Evolutionary conservation across 306 rosid species (phyloP), one percentile per base, ranked within the genome.

Genomic region (Lathyrus tuberosus): DNA sequence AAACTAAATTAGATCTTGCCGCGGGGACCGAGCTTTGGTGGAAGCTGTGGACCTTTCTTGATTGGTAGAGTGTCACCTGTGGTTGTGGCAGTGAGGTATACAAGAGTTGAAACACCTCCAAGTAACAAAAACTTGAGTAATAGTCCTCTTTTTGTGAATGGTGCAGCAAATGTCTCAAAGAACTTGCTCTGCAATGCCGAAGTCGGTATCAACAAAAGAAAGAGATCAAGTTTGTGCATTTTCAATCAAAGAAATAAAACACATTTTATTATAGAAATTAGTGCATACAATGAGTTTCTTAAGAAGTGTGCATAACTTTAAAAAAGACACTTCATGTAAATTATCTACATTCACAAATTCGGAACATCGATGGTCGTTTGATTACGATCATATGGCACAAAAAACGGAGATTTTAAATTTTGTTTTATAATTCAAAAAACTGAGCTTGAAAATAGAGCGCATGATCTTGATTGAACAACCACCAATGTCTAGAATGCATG

Each of bases 161-260:
- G 99, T 54, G 95, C 99, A 15, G 95, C 96, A 86, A 94, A 91
- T 67, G 96, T 88, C 92, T 94, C 97, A 18, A 94, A 94, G 89
- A 94, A 94, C 76, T 94, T 94, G 96, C 95, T 91, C 99, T 94
- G 83, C 18, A 57, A 57, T 57, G 20, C 41, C 79, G 65, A 35
- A 59, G 53, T 76, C 24, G 73, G 53, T 46, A 12, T 61, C 66
- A 52, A 75, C 4, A 5, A 30, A 70, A 10, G 11, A 56, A 8
- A 17, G 68, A 28, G 17, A 24, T 28, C 18, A 13, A 28, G 62
- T 57, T 26, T 28, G 11, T 57, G 40, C 38, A 28, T 57, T 57
- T 57, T 26, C 62, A 52, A 18, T 18, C 57, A 4, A 18, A 49
- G 13, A 17, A 47, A 47, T 47, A 4, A 47, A 26, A 26, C 30